A percentile compares a stretch with the other conserved stretches of the same genome.
Evolutionary conservation across 345 rosid genomes (phyloP).

Genomic region (Rubroshorea leprosula): DNA sequence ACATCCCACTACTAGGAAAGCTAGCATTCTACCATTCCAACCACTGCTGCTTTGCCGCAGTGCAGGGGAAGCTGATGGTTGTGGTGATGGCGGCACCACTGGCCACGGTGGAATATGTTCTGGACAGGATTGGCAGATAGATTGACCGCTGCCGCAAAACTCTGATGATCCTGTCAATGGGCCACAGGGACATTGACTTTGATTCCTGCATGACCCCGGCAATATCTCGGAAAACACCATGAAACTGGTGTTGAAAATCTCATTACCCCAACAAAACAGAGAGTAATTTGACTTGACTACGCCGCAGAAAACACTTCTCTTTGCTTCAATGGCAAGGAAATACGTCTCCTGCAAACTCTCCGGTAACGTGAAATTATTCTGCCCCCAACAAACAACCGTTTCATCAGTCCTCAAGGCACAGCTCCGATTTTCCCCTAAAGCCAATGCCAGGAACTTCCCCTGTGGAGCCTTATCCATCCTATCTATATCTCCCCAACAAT

Average conservation of each 20-base stretch:
- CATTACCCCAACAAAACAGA: slow-evolving; percentile 63
- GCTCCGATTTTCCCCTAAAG: slow-evolving; percentile 53
- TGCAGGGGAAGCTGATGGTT: neutral
- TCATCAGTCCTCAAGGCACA: slow-evolving; percentile 45
- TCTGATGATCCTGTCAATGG: slow-evolving; percentile 16
- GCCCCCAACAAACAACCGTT: slow-evolving; percentile 64
- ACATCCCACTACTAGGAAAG: slow-evolving; percentile 55
- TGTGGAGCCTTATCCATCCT: neutral
- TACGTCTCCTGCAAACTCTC: neutral
- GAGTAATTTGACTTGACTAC: slow-evolving; percentile 27
- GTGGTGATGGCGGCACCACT: neutral
- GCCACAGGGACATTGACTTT: slow-evolving; percentile 29
- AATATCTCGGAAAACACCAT: slow-evolving; percentile 34
- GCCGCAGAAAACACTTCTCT: slow-evolving; percentile 57
- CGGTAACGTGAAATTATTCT: slow-evolving; percentile 43
- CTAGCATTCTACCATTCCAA: slow-evolving; percentile 41
- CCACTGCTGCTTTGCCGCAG: slow-evolving; percentile 5
- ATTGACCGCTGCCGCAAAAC: slow-evolving; percentile 26
- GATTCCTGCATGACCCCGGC: slow-evolving; percentile 50
- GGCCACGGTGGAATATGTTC: neutral
- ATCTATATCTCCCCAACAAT: slow-evolving; percentile 48
- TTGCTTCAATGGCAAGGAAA: slow-evolving; percentile 51
- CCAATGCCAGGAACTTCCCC: slow-evolving; percentile 41
- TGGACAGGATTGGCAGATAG: slow-evolving; percentile 22
- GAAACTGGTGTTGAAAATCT: slow-evolving; percentile 21